Evolutionary conservation across 2,329 filamentous ascomycete species (phyloP), one percentile per base, ranked within the genome.

Genomic region (Fusarium newnesense): DNA sequence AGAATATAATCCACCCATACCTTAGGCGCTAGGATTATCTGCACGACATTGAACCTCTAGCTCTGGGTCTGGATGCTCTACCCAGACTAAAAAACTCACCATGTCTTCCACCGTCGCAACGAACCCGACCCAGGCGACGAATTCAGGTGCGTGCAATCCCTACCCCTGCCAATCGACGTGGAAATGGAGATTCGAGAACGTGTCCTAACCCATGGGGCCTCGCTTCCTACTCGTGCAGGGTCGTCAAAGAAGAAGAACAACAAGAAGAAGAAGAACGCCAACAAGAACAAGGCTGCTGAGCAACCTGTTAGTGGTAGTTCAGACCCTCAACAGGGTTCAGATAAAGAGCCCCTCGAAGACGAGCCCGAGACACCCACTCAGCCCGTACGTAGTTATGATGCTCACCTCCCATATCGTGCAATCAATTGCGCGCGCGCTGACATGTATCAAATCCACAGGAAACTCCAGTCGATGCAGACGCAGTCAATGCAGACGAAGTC

Each of bases 211-310:
- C 67, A 74, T 74, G 70, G 70, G 70, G 71, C 61, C 59, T 70
- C 69, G 64, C 72, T 72, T 74, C 65, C 56, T 61, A 42, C 60
- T 62, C 66, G 72, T 67, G 69, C 75, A 78, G 66, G 78, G 84
- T 84, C 82, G 75, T 77, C 84, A 56, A 88, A 87, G 81, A 90
- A 88, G 83, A 90, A 88, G 83, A 87, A 85, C 79, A 87, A 85
- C 77, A 89, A 87, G 76, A 90, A 89, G 82, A 90, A 88, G 83
- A 89, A 87, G 84, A 88, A 86, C 75, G 83, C 83, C 49, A 82
- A 82, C 78, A 88, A 87, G 79, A 79, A 82, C 64, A 87, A 86
- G 76, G 83, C 84, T 26, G 70, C 81, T 16, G 72, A 78, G 54
- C 80, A 82, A 64, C 75, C 81, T 56, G 81, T 76, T 52, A 81